phyloP scores from a whole-genome alignment of 129 eudicot genomes.

The Pittosporum tobira region DNA sequence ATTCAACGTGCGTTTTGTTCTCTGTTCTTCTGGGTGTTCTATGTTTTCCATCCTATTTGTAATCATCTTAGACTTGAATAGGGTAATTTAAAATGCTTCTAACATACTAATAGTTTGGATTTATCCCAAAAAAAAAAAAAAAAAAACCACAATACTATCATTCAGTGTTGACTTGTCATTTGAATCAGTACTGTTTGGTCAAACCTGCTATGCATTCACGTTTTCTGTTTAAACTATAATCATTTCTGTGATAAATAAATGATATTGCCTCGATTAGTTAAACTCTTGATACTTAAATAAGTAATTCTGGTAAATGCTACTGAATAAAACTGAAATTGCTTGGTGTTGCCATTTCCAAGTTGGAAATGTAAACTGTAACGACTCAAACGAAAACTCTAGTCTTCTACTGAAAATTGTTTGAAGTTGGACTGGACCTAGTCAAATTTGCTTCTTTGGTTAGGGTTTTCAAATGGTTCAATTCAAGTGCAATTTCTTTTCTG shows the following conservation, averaged over 20 bases:
- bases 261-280: too few species aligned
- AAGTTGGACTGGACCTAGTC: too few species aligned
- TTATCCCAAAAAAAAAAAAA: too few species aligned
- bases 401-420: neutral
- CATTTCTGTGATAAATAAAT: neutral
- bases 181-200: neutral
- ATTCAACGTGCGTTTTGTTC: constrained; percentile 56
- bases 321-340: neutral
- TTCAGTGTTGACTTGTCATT: neutral
- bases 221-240: neutral
- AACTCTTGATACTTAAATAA: too few species aligned
- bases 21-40: neutral
- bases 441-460: too few species aligned
- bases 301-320: too few species aligned
- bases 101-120: neutral
- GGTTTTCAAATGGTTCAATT: neutral
- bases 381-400: neutral
- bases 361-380: neutral
- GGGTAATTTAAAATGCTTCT: neutral
- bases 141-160: too few species aligned
- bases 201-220: neutral
- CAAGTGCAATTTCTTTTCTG: neutral
- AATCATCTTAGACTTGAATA: neutral
- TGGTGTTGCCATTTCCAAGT: neutral
- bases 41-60: neutral